phyloP scores from a whole-genome alignment of 75 land plant species.

The Selaginella moellendorffii region DNA sequence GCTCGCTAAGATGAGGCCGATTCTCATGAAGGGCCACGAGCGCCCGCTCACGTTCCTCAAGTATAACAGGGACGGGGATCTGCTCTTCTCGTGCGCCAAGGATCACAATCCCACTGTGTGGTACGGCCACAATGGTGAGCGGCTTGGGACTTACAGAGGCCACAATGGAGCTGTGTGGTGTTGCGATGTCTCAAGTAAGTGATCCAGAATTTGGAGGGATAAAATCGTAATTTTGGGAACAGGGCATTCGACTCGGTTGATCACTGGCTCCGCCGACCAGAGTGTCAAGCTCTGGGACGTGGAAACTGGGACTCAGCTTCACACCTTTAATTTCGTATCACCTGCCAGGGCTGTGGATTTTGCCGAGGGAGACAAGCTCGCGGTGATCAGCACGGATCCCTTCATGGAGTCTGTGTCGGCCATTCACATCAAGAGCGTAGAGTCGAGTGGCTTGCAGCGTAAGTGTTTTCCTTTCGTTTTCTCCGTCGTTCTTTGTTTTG shows the following conservation, averaged over 20 bases:
- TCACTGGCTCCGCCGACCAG: conserved; percentile 94
- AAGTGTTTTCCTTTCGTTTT: conserved; percentile 17
- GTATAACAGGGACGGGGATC: conserved; percentile 86
- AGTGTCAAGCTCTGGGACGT: conserved; percentile 92
- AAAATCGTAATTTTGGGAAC: no score
- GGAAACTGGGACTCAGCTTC: conserved; percentile 53
- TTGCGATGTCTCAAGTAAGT: conserved; percentile 78
- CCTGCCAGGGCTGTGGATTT: conserved; percentile 90
- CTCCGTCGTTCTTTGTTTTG: not conserved
- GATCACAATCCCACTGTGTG: conserved; percentile 87
- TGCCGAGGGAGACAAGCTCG: conserved; percentile 78
- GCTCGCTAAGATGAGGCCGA: conserved; percentile 68
- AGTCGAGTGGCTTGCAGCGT: conserved; percentile 53
- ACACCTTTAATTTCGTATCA: conserved; percentile 63
- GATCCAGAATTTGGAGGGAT: no score
- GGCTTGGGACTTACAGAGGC: conserved; percentile 79
- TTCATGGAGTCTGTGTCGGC: conserved; percentile 71
- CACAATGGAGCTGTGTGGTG: conserved; percentile 99
- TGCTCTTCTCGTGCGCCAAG: conserved; percentile 91
- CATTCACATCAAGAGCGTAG: conserved; percentile 77
- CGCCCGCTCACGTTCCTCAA: conserved; percentile 82
- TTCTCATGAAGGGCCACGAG: conserved; percentile 94
- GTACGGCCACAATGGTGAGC: conserved; percentile 93
- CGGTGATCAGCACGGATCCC: conserved; percentile 80
- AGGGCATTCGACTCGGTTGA: conserved; percentile 69